These are phyloP conservation scores for Phaeotremella skinneri DNA, from an alignment of 768 basidiomycete genomes.

Conservation along the genomic window DNA sequence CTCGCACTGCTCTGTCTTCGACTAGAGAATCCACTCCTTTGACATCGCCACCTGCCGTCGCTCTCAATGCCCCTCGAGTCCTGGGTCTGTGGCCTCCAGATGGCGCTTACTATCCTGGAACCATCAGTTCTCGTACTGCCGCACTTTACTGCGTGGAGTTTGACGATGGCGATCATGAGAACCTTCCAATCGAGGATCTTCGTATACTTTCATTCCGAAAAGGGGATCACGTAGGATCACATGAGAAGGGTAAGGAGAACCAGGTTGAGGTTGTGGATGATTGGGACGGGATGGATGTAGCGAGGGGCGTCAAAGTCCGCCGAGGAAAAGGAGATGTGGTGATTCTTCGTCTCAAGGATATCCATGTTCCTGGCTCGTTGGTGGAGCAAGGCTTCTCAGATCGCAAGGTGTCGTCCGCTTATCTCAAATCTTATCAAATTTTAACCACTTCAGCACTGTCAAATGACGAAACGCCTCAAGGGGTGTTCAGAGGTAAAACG, in stretches of 20 bases:
- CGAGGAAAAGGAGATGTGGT: conserved; percentile 2
- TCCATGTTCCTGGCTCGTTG: conserved; percentile 6
- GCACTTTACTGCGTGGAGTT: neutral
- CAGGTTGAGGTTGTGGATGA: conserved; percentile 17
- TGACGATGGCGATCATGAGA: neutral
- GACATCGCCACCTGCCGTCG: neutral
- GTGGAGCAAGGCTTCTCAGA: conserved; percentile 9
- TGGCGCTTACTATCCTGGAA: neutral
- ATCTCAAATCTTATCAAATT: conserved; percentile 10
- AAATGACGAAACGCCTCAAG: neutral
- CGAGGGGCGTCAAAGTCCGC: conserved; percentile 3
- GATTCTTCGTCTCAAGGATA: neutral
- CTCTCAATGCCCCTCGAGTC: neutral
- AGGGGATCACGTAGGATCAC: neutral
- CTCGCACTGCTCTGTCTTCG: neutral
- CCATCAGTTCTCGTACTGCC: neutral
- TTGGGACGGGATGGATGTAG: conserved; percentile 21
- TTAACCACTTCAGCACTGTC: conserved; percentile 1
- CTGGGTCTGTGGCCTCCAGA: neutral
- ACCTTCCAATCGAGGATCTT: neutral
- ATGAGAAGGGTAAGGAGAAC: neutral
- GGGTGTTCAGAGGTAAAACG: conserved; percentile 3
- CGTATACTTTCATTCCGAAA: neutral
- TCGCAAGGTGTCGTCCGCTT: conserved; percentile 6
- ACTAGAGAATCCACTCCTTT: neutral